Base-by-base conservation (phyloP, 352 stramenopile genomes). In the Halophytophthora polymorphica region DNA sequence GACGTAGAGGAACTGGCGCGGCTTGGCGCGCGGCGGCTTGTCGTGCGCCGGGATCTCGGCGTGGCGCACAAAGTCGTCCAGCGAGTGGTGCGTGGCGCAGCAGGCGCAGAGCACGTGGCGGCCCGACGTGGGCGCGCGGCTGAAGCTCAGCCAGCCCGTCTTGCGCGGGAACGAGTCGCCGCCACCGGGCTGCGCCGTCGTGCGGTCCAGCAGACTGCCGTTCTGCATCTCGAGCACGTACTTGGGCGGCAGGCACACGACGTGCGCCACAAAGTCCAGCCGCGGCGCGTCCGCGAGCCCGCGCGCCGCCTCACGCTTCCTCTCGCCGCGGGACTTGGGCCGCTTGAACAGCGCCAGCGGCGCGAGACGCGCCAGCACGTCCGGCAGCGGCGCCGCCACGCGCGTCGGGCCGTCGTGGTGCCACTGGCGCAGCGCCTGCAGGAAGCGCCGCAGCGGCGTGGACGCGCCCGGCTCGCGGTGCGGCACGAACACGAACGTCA, bases 191-290 rank as follows among this genome's bases (percentile, higher is more conserved):
- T 21, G 50, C 18, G 45, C 23, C n/a, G 49, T 68, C 49, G 50
- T 49, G 10, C 45, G 53, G 33, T 71, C 63, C 5, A 21, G 58
- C n/a, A 71, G 50, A 42, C 44, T 58, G 19, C 63, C 63, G 29
- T 71, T 53, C 13, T 29, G n/a, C 63, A 71, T 71, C 14, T 38
- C 65, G 53, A 68, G 61, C 25, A 71, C 58, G 39, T 71, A 71
- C 33, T 67, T 71, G 0, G 48, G 45, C 14, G 63, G 53, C 2
- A 71, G 42, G 29, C 63, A 71, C 8, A 71, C 63, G 17, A 71
- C 43, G 2, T 58, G 53, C 0, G 53, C 63, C 45, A 68, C 41
- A 33, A 65, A 68, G 0, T 61, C 39, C 7, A 67, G 48, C 6
- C 14, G 25, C 19, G 22, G 6, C 38, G 49, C 8, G 22, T 58